Base-by-base conservation (phyloP, 257 asterid species). In the Przewalskia tangutica region DNA sequence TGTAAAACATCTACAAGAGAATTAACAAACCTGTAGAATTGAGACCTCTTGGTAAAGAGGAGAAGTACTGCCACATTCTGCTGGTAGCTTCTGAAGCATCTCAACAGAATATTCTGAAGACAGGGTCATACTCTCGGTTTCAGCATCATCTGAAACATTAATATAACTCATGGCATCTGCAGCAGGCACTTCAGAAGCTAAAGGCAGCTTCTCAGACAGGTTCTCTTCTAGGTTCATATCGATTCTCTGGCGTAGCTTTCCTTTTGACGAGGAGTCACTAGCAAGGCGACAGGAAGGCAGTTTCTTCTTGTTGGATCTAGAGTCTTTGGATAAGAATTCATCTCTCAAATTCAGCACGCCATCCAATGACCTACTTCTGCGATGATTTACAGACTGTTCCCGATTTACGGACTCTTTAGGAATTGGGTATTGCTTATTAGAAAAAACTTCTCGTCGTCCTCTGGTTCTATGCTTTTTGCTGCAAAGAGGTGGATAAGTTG, bases 401-500 rank as follows among this genome's bases (percentile, higher is more conserved):
- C 79, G 32, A 83, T 9, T 82, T n/a, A 20, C 86, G 65, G 82
- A 44, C 38, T 89, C 91, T 13, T 80, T 82, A 62, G 62, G 85
- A 75, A 83, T 70, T 71, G 68, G 77, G 77, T 42, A 73, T 82
- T 78, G 56, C 60, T 84, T 89, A 76, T 81, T 86, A 81, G 84
- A 82, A 77, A 64, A 50, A 84, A 83, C 83, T 77, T 89, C 91
- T 64, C 36, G 87, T 27, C 79, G 76, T 20, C 84, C 86, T 86
- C 73, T 83, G 86, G 83, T 86, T 82, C 86, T 89, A 78, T 54
- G 83, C 75, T 85, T 86, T 85, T 87, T 86, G 84, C 89, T 87
- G 79, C 87, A 84, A 77, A 46, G 40, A 68, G 90, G 83, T 63
- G 90, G 91, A 79, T 92, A 88, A 85, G 88, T 88, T 44, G 98